A percentile compares a stretch with the other conserved stretches of the same genome.
Conservation (phyloP, 441 rosid genomes). For the Croton setiger region DNA sequence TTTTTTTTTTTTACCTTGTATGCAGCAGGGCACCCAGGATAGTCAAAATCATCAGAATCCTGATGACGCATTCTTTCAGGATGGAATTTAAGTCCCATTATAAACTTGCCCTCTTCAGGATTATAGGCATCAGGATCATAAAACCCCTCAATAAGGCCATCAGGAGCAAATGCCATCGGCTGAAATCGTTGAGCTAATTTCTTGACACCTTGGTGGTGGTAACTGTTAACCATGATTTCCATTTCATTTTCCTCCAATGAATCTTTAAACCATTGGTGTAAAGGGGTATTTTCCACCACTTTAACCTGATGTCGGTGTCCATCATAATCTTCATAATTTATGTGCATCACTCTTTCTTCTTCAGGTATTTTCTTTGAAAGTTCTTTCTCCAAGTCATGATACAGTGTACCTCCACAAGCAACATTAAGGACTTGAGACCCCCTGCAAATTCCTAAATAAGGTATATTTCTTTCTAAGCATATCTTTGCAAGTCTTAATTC, state of each 20-base stretch:
- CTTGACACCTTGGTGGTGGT: constrained; percentile 63
- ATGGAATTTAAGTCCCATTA: constrained; percentile 61
- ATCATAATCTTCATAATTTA: constrained; percentile 46
- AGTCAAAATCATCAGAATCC: constrained; percentile 43
- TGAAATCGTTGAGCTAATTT: constrained; percentile 49
- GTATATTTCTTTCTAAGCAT: constrained; percentile 76
- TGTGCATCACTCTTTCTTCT: constrained; percentile 32
- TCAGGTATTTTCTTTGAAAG: constrained; percentile 27
- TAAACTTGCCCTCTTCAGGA: constrained; percentile 57
- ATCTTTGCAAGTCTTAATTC: constrained; percentile 65
- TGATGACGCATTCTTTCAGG: constrained; percentile 46
- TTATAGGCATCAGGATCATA: constrained; percentile 52
- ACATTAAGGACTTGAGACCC: constrained; percentile 88
- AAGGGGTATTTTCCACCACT: constrained; percentile 40
- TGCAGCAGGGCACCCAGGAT: constrained; percentile 69
- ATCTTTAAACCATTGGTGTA: constrained; percentile 47
- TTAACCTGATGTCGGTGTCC: constrained; percentile 46
- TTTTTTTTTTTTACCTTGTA: constrained; percentile 59
- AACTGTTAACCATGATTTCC: constrained; percentile 58
- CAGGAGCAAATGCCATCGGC: constrained; percentile 59
- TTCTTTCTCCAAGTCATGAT: constrained; percentile 67
- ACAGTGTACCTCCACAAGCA: constrained; percentile 76
- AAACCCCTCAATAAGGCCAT: constrained; percentile 55
- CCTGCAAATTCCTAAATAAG: constrained; percentile 75
- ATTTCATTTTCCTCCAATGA: constrained; percentile 33